Percentiles rank a stretch among this genome's conserved stretches.
Evolutionary conservation across 2,329 filamentous ascomycete genomes (phyloP).

Genomic region (Colletotrichum tofieldiae): DNA sequence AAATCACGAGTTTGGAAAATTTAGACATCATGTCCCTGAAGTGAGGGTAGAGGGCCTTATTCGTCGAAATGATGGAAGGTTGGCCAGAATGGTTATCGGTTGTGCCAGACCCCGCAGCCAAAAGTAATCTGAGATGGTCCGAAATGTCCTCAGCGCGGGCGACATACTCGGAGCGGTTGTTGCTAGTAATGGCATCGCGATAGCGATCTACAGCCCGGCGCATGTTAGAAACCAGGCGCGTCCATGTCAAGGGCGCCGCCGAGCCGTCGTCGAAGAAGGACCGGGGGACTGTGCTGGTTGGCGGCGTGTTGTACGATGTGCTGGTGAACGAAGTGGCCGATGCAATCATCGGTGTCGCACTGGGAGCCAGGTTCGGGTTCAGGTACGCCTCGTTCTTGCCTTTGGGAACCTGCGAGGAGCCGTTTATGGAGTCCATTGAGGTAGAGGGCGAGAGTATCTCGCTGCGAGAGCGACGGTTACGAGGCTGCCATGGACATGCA

Average conservation of each 20-base stretch:
- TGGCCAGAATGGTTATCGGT: conserved; percentile 99
- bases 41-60: conserved; percentile 96
- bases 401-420: conserved; percentile 72
- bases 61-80: conserved; percentile 98
- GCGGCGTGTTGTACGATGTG: conserved; percentile 70
- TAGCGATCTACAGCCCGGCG: conserved; percentile 91
- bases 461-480: conserved; percentile 76
- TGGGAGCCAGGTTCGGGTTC: conserved; percentile 56
- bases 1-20: conserved; percentile 98
- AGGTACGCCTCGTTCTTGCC: conserved; percentile 70
- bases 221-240: conserved; percentile 92
- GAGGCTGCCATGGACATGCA: conserved; percentile 59
- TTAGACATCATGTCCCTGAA: conserved; percentile 99
- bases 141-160: conserved; percentile 97
- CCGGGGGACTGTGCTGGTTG: conserved; percentile 76
- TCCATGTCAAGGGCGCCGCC: conserved; percentile 88
- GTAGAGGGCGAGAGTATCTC: conserved; percentile 87
- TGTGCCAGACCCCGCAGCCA: conserved; percentile 96
- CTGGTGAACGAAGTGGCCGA: conserved; percentile 76
- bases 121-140: conserved; percentile 90
- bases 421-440: conserved; percentile 92
- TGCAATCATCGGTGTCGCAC: conserved; percentile 65
- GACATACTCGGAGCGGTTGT: conserved; percentile 91
- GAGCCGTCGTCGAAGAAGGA: conserved; percentile 94
- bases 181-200: conserved; percentile 87